Base-by-base conservation (phyloP, 2,329 filamentous ascomycete genomes). In the Cytospora schulzeri region DNA sequence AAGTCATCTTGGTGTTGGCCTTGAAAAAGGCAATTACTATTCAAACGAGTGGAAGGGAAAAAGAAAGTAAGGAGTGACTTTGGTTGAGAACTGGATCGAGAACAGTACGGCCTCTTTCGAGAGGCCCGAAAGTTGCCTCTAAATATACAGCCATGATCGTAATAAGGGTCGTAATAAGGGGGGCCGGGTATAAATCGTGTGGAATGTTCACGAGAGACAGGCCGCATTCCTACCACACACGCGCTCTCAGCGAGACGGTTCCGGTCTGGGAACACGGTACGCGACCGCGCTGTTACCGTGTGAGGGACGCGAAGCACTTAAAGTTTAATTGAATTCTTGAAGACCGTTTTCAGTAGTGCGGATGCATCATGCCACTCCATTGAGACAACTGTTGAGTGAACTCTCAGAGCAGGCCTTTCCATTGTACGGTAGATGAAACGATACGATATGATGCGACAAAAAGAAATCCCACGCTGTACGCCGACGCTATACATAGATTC, bases 1-100 rank as follows among this genome's bases (percentile, higher is more conserved):
- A 83, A 17, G 51, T 15, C 55, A 60, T 58, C 5, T 2, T 59
- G 5, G 1, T 11, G 33, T 4, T 7, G 31, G 33, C 17, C 24
- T 33, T 15, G 11, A 4, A 29, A 17, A n/a, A 8, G 38, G 3
- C 4, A 41, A 41, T 41, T n/a, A n/a, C n/a, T n/a, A 41, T 41
- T 41, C 38, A 41, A 51, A 58, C 45, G 63, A 65, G 58, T 52
- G 63, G 52, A 51, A 8, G 14, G 15, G 6, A n/a, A 29, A 28
- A 33, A 15, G 3, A 26, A 51, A 24, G 35, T 51, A 66, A 66
- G 33, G 64, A 66, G 41, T 63, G 64, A 63, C 29, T 35, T 29
- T 3, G 29, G 29, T 38, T 19, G 29, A 35, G 33, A 55, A n/a
- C 58, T 53, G 22, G 31, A 29, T 53, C 53, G 63, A 53, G 63